Conservation (phyloP, 129 eudicot species). For the Mikania micrantha region DNA sequence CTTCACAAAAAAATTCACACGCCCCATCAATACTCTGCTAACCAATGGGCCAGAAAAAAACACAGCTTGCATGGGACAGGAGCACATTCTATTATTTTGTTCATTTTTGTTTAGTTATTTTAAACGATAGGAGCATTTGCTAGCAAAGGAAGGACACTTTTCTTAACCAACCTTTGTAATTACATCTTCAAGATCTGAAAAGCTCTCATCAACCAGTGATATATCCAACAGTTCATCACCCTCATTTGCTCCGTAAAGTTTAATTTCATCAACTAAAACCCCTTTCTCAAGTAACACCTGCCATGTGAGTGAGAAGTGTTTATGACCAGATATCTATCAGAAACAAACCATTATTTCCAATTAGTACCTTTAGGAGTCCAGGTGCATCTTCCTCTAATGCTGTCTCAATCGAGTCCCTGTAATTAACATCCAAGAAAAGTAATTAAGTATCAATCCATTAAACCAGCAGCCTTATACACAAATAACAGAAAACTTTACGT, state of each 20-base stretch:
- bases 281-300: slow-evolving; percentile 82
- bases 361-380: slow-evolving; percentile 74
- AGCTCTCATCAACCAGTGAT: slow-evolving; percentile 53
- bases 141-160: neutral
- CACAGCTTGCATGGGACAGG: neutral
- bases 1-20: neutral
- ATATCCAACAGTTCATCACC: slow-evolving; percentile 54
- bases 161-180: slow-evolving; percentile 55
- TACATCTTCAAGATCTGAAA: slow-evolving; percentile 77
- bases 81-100: neutral
- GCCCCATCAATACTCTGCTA: neutral
- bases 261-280: slow-evolving; percentile 64
- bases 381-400: slow-evolving; percentile 99
- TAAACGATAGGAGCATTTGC: neutral
- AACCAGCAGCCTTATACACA: neutral
- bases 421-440: slow-evolving; percentile 7
- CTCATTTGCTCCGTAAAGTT: slow-evolving; percentile 75
- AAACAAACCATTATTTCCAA: neutral
- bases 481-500: slow-evolving; percentile 45
- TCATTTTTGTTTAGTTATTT: neutral
- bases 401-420: slow-evolving; percentile 79
- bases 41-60: neutral
- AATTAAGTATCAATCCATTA: neutral
- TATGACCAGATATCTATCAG: neutral
- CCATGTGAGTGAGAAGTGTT: neutral